Base-by-base conservation (phyloP, 2,329 filamentous ascomycete species). In the Helotiales sp. region DNA sequence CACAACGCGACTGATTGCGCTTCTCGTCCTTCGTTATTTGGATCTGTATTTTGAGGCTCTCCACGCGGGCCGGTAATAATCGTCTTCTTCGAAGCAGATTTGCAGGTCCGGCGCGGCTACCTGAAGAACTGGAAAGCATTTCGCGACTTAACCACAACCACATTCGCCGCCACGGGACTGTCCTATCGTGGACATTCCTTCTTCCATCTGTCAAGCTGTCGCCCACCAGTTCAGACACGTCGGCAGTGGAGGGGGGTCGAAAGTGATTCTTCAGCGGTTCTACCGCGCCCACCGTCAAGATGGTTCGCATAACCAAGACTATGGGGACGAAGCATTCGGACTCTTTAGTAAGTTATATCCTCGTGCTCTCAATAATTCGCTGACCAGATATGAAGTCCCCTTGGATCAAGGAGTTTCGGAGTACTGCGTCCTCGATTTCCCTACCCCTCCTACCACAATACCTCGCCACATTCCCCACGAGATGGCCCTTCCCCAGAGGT, bases 401-500 rank as follows among this genome's bases (percentile, higher is more conserved):
- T 66, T 96, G 90, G 81, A 83, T 98, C 64, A 84, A 88, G 74
- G 82, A 88, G 54, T 98, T 93, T 71, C 88, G 96, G 69, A 79
- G 87, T 68, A 80, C 81, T 65, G 86, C 89, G 50, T 86, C 85
- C 65, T 81, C 82, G 57, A 80, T 83, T 64, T 84, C 91, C 48
- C 77, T 97, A 68, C 86, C 88, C 68, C 84, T 90, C 71, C 81
- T 99, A 65, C 90, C 91, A 66, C 78, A 84, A 67, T 84, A 89
- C 65, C 88, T 99, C 64, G 81, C 82, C 67, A 84, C 82, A 55
- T 98, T 98, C 72, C 92, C 93, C 58, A 87, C 87, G 63, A 81
- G 88, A 81, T 99, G 95, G 95, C 92, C 93, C 2, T 96, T 98
- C 70, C 93, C 93, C 36, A 86, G 93, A 72, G 96, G 95, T 60